Conservation (phyloP, 1,139 yeast species). For the Sugiyamaella xylanicola region DNA sequence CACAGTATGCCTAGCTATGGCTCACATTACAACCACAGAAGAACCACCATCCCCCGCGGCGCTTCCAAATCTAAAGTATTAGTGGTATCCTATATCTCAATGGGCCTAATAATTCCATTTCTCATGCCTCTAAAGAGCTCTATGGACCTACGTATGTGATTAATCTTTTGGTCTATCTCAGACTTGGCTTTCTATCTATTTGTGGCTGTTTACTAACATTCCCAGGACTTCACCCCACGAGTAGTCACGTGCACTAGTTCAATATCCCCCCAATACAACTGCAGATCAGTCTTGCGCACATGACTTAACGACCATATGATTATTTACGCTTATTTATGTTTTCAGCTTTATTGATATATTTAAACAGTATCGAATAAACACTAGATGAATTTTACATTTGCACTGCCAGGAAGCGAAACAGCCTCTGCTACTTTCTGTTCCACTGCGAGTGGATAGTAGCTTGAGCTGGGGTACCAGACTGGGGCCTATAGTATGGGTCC, state of each 20-base stretch:
- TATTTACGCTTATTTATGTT: not conserved
- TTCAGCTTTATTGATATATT: not conserved
- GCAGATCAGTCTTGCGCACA: not conserved
- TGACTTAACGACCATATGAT: not conserved
- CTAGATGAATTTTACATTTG: too few relatives aligned
- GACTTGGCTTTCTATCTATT: too few relatives aligned
- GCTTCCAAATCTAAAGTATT: conserved; percentile 16
- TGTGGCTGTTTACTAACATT: conserved; percentile 8
- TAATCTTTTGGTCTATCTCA: not conserved
- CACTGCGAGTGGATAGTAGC: too few relatives aligned
- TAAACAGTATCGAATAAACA: too few relatives aligned
- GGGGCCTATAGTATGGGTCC: too few relatives aligned
- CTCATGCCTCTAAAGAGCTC: conserved; percentile 26
- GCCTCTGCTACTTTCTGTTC: too few relatives aligned
- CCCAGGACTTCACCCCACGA: conserved; percentile 11
- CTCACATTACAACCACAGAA: conserved; percentile 2
- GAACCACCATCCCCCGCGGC: conserved; percentile 5
- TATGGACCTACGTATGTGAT: conserved; percentile 20
- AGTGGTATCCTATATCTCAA: conserved; percentile 25
- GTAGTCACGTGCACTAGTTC: conserved; percentile 2
- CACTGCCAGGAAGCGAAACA: too few relatives aligned
- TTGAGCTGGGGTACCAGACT: too few relatives aligned
- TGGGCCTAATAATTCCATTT: conserved; percentile 28
- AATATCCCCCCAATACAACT: not conserved
- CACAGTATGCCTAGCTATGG: conserved; percentile 12